phyloP scores from a whole-genome alignment of 148 eudicot genomes.

The Nepenthes gracilis region DNA sequence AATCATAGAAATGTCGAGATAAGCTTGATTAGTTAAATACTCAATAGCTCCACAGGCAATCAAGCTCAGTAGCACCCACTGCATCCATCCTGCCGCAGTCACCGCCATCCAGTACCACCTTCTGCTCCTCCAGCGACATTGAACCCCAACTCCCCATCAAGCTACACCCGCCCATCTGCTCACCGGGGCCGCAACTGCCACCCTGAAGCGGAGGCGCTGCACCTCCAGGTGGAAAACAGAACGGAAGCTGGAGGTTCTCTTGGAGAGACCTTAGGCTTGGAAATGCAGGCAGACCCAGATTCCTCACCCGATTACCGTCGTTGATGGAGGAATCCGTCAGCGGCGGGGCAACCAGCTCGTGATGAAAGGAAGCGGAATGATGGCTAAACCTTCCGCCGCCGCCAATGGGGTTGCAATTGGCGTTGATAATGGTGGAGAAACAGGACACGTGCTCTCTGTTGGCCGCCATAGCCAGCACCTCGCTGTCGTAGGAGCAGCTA shows the following conservation, averaged over 20 bases:
- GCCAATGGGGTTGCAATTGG: conserved; percentile 6
- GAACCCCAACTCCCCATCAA: conserved; percentile 8
- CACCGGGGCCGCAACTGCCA: conserved; percentile 7
- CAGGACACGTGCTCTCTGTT: conserved; percentile 86
- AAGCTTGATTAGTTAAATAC: neutral
- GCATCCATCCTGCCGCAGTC: conserved; percentile 4
- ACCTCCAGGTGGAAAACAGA: conserved; percentile 10
- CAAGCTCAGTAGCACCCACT: conserved; percentile 29
- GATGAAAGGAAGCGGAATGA: neutral
- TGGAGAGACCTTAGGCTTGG: conserved; percentile 74
- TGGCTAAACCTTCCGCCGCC: conserved; percentile 7
- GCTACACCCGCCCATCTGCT: neutral
- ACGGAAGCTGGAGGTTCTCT: conserved; percentile 43
- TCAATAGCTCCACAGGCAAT: conserved; percentile 40
- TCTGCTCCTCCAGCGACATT: conserved; percentile 10
- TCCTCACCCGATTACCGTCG: neutral
- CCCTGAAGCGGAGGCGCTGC: conserved; percentile 6
- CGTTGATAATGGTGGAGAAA: conserved; percentile 47
- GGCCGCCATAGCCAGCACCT: conserved; percentile 11
- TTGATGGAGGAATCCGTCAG: neutral
- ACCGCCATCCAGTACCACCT: conserved; percentile 1
- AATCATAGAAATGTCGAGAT: too few relatives aligned
- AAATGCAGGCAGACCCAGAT: conserved; percentile 22
- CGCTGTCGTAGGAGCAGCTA: conserved; percentile 27
- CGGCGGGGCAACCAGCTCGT: conserved; percentile 10